A percentile compares a stretch with the other conserved stretches of the same genome.
Evolutionary conservation across 139 green algal genomes (phyloP).

Genomic region (Chlamydomonas sp.): DNA sequence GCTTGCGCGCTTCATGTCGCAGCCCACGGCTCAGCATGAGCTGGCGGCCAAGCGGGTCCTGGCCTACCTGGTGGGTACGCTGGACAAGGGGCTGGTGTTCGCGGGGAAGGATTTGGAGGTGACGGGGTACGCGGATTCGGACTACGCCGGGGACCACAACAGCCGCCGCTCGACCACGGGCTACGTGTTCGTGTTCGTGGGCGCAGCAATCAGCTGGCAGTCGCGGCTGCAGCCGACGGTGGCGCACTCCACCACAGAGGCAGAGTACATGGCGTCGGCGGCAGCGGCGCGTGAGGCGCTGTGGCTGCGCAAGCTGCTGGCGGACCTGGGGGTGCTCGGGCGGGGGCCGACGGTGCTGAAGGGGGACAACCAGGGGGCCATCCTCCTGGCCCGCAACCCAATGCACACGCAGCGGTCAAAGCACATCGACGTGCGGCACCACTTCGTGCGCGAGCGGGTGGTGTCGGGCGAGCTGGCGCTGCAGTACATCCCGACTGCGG

Average conservation of each 20-base stretch:
- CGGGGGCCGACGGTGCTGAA: neutral
- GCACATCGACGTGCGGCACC: constrained; percentile 57
- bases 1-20: neutral
- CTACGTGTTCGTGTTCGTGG: neutral
- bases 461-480: constrained; percentile 22
- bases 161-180: constrained; percentile 33
- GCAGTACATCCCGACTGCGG: constrained; percentile 24
- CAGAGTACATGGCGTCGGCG: constrained; percentile 3
- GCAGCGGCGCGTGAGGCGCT: neutral
- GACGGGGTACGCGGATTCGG: constrained; percentile 51
- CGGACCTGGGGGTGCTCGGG: neutral
- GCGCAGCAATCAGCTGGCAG: neutral
- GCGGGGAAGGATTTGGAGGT: constrained; percentile 4
- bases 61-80: constrained; percentile 39
- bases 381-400: constrained; percentile 46
- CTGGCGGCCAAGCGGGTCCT: constrained; percentile 38
- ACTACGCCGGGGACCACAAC: constrained; percentile 48
- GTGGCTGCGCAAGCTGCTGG: neutral
- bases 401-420: constrained; percentile 37
- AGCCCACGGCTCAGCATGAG: constrained; percentile 42
- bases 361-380: constrained; percentile 56
- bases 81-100: constrained; percentile 28
- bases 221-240: constrained; percentile 16
- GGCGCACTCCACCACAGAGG: neutral
- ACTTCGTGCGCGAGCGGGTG: constrained; percentile 48